Base-by-base conservation (phyloP, 140 eudicot genomes). In the Ambrosia hybrid region DNA sequence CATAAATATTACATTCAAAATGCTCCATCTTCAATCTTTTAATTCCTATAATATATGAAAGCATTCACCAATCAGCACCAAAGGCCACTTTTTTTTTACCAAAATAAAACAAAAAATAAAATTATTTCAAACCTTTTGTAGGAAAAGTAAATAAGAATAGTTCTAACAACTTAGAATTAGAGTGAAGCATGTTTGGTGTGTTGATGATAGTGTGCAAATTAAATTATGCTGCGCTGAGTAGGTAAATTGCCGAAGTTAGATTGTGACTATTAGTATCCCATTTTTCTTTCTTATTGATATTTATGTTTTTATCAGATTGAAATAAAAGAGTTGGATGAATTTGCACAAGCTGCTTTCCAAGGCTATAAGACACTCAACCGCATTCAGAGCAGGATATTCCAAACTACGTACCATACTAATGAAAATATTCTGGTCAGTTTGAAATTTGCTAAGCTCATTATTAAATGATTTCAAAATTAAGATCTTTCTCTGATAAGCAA, bases 341-440 rank as follows among this genome's bases (percentile, higher is more conserved):
- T 93, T 80, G 98, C 98, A 51, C 98, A 93, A 90, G 91, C 98
- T 74, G 98, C 98, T 72, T 93, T 93, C 69, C 91, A 81, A 71
- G 97, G 97, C 61, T 93, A 93, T 87, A 86, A 90, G 88, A 76
- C 97, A 51, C 89, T 93, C 15, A 93, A 93, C 80, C 98, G 98
- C 75, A 93, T 93, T 70, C 98, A 93, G 89, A 93, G 98, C 87
- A 90, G 97, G 80, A 93, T 93, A 49, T 93, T 71, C 75, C 91
- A 86, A 30, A 93, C 96, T 55, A 91, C 96, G 12, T 93, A 90
- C 72, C 51, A 93, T 76, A 93, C 80, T 59, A 90, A 93, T 45
- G 97, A 90, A 73, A 93, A 93, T 75, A 88, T 93, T 67, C 86
- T 93, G 76, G 98, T 93, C 64, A 84, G 88, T 84, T 48, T 41